Evolutionary conservation across 2,329 filamentous ascomycete genomes (phyloP).

Genomic region (Fusarium ambrosium): DNA sequence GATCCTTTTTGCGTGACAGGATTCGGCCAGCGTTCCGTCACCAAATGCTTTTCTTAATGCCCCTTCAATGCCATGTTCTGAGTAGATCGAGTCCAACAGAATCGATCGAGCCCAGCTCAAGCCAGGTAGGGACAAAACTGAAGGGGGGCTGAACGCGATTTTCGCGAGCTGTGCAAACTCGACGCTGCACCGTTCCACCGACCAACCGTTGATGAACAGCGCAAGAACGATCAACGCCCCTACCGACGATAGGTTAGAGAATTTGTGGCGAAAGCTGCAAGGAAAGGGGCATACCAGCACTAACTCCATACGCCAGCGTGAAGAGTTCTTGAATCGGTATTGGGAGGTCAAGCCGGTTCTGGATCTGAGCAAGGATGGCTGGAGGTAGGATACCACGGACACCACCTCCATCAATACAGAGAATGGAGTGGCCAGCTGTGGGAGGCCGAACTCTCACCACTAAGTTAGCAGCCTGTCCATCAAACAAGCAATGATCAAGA

Average conservation of each 20-base stretch:
- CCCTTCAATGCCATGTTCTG: conserved; percentile 1
- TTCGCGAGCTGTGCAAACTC: conserved; percentile 15
- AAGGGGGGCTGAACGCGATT: conserved; percentile 5
- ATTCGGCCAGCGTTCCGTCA: neutral
- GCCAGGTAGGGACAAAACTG: neutral
- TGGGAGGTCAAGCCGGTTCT: conserved; percentile 16
- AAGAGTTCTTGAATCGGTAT: conserved; percentile 26
- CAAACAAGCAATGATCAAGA: neutral
- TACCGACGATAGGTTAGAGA: neutral
- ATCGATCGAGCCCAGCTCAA: conserved; percentile 6
- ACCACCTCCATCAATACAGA: conserved; percentile 22
- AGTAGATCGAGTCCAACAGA: neutral
- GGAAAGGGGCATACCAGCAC: conserved; percentile 12
- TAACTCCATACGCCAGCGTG: conserved; percentile 11
- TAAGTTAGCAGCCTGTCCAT: conserved; percentile 4
- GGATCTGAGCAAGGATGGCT: conserved; percentile 5
- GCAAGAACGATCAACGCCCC: conserved; percentile 7
- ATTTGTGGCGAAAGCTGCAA: neutral
- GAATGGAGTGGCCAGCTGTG: conserved; percentile 18
- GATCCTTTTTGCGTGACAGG: conserved; percentile 1
- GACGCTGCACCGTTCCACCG: conserved; percentile 5
- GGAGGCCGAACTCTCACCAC: conserved; percentile 13
- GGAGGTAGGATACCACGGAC: conserved; percentile 21
- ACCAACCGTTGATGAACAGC: conserved; percentile 13
- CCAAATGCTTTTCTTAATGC: conserved; percentile 8